Conservation (phyloP, 2,329 filamentous ascomycete species). For the Aureobasidium uvarum region DNA sequence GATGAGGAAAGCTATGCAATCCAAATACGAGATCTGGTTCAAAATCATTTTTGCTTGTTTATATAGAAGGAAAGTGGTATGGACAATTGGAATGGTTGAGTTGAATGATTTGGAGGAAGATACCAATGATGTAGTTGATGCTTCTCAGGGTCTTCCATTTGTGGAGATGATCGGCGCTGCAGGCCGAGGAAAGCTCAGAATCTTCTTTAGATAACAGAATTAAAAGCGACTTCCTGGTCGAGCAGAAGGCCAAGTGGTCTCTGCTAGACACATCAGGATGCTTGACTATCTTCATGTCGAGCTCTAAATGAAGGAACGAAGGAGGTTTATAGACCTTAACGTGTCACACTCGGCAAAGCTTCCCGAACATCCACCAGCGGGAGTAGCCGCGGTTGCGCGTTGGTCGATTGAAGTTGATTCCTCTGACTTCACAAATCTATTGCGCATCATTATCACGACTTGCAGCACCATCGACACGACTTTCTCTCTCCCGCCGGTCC, state of each 20-base stretch:
- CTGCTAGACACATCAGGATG: not conserved
- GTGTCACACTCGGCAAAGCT: constrained; percentile 12
- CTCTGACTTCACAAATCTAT: not conserved
- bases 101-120: not conserved
- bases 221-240: not conserved
- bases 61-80: not conserved
- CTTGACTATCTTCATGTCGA: not conserved
- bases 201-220: not conserved
- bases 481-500: not conserved
- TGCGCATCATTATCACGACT: not conserved
- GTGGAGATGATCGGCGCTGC: constrained; percentile 21
- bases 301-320: not conserved
- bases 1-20: constrained; percentile 70
- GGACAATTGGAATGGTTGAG: not conserved
- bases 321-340: not conserved
- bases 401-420: not conserved
- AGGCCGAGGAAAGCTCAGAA: not conserved
- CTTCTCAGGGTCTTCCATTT: constrained; percentile 16
- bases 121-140: constrained; percentile 26
- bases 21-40: constrained; percentile 69
- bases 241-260: not conserved
- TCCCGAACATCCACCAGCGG: not conserved
- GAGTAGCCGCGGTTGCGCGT: constrained; percentile 13
- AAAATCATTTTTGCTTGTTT: constrained; percentile 62
- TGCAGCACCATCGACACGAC: not conserved